Conservation (phyloP, 139 green algal genomes). For the Eudorina sp. region DNA sequence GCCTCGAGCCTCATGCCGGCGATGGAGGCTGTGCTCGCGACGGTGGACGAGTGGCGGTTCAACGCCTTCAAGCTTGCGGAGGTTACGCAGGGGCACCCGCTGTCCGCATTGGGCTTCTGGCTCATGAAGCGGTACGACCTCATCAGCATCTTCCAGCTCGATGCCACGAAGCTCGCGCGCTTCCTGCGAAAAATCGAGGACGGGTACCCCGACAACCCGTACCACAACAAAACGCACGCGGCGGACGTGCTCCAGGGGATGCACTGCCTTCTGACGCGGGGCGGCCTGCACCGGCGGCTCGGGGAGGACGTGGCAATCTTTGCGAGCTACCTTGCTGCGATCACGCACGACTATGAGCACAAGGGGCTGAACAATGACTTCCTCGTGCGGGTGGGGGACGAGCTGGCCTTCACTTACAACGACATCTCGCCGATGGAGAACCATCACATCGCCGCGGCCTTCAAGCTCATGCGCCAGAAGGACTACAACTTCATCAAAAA, state of each 20-base stretch:
- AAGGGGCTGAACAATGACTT: slow-evolving; percentile 75
- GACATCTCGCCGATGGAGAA: slow-evolving; percentile 69
- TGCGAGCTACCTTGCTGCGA: slow-evolving; percentile 59
- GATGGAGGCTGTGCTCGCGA: slow-evolving; percentile 52
- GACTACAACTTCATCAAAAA: slow-evolving; percentile 67
- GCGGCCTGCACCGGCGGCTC: slow-evolving; percentile 47
- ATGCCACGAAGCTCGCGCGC: slow-evolving; percentile 56
- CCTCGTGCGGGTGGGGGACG: slow-evolving; percentile 58
- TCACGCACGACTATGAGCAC: slow-evolving; percentile 70
- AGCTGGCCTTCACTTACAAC: slow-evolving; percentile 71
- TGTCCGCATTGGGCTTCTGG: slow-evolving; percentile 62
- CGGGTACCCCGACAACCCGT: slow-evolving; percentile 55
- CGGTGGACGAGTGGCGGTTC: slow-evolving; percentile 66
- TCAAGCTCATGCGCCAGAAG: slow-evolving; percentile 55
- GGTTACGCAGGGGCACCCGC: slow-evolving; percentile 62
- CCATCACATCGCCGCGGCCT: slow-evolving; percentile 63
- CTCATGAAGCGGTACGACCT: slow-evolving; percentile 57
- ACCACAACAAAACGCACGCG: slow-evolving; percentile 66
- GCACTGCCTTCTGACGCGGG: slow-evolving; percentile 58
- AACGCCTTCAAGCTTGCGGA: slow-evolving; percentile 67
- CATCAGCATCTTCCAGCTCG: slow-evolving; percentile 52
- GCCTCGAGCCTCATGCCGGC: slow-evolving; percentile 45
- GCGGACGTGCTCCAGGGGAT: slow-evolving; percentile 65
- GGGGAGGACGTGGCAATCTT: slow-evolving; percentile 52
- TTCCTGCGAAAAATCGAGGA: slow-evolving; percentile 59